A percentile compares a stretch with the other conserved stretches of the same genome.
Conservation (phyloP, 768 basidiomycete species). For the Dacryopinax primogenitus region DNA sequence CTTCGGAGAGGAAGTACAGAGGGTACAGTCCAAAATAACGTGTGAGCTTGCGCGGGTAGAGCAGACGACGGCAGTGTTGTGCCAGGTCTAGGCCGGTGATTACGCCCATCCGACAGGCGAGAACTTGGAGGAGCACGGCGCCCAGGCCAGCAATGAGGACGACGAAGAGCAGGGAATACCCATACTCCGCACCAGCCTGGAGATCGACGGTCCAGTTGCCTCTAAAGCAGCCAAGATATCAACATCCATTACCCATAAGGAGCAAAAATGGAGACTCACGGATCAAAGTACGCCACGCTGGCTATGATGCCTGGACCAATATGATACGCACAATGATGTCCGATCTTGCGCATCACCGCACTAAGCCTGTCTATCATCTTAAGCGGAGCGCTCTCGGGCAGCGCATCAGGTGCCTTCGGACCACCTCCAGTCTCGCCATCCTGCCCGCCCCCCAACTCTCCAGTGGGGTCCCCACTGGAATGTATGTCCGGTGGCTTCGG, state of each 20-base stretch:
- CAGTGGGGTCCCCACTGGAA: neutral
- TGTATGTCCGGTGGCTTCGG: slow-evolving; percentile 1
- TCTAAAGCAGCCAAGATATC: slow-evolving; percentile 24
- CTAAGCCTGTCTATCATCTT: neutral
- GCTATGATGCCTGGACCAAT: slow-evolving; percentile 77
- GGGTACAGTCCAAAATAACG: slow-evolving; percentile 54
- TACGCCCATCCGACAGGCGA: slow-evolving; percentile 63
- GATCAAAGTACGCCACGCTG: slow-evolving; percentile 80
- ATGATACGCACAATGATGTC: slow-evolving; percentile 45
- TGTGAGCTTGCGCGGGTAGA: slow-evolving; percentile 41
- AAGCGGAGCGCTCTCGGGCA: neutral
- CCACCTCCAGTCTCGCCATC: no score
- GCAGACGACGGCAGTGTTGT: slow-evolving; percentile 48
- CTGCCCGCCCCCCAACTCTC: neutral
- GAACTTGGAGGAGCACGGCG: slow-evolving; percentile 71
- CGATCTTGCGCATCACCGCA: slow-evolving; percentile 13
- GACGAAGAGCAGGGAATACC: slow-evolving; percentile 75
- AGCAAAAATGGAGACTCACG: slow-evolving; percentile 36
- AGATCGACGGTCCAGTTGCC: slow-evolving; percentile 89
- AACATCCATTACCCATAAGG: neutral
- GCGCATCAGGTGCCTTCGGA: neutral
- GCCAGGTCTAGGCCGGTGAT: slow-evolving; percentile 38
- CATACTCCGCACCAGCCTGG: slow-evolving; percentile 71
- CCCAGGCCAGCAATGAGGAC: slow-evolving; percentile 72
- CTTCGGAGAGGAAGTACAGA: slow-evolving; percentile 49